Conservation (phyloP, 257 asterid genomes). For the Rehmannia glutinosa region DNA sequence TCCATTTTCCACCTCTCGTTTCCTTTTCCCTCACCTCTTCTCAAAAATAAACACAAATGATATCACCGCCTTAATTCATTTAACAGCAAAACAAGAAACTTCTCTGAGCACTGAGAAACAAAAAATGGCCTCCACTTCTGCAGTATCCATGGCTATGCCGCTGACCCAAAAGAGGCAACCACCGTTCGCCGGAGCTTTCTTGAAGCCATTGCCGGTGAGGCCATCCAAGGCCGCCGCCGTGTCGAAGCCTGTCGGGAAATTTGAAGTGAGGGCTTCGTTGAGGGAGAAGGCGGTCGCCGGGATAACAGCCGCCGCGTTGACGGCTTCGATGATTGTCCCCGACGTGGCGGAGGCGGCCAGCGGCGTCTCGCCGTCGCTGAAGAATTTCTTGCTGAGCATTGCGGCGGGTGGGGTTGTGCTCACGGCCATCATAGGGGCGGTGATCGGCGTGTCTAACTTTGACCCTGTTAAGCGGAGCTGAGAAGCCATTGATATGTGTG, state of each 20-base stretch:
- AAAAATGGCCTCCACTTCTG: slow-evolving; percentile 50
- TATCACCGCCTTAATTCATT: too few species aligned
- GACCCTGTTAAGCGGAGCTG: slow-evolving; percentile 63
- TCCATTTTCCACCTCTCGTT: slow-evolving; percentile 18
- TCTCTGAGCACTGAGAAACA: too few species aligned
- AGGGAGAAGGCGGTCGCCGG: slow-evolving; percentile 58
- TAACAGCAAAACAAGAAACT: too few species aligned
- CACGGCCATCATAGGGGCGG: slow-evolving; percentile 39
- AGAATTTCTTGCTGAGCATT: slow-evolving; percentile 74
- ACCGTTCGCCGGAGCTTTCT: slow-evolving; percentile 27
- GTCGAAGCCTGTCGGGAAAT: slow-evolving; percentile 28
- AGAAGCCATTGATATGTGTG: not conserved
- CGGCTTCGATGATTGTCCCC: slow-evolving; percentile 56
- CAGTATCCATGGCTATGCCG: slow-evolving; percentile 49
- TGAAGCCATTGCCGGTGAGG: slow-evolving; percentile 44
- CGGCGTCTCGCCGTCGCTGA: slow-evolving; percentile 45
- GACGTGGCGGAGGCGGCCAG: slow-evolving; percentile 65
- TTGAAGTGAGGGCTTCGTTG: slow-evolving; percentile 50
- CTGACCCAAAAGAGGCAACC: slow-evolving; percentile 21
- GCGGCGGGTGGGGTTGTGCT: slow-evolving; percentile 58
- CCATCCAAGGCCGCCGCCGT: slow-evolving; percentile 7
- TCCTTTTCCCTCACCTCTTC: not conserved
- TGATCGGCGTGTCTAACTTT: slow-evolving; percentile 57
- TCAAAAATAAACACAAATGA: too few species aligned
- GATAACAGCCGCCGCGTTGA: slow-evolving; percentile 56